These are phyloP conservation scores for Boeremia lycopersici DNA, from an alignment of 2,329 filamentous ascomycete genomes.

Conservation along the genomic window DNA sequence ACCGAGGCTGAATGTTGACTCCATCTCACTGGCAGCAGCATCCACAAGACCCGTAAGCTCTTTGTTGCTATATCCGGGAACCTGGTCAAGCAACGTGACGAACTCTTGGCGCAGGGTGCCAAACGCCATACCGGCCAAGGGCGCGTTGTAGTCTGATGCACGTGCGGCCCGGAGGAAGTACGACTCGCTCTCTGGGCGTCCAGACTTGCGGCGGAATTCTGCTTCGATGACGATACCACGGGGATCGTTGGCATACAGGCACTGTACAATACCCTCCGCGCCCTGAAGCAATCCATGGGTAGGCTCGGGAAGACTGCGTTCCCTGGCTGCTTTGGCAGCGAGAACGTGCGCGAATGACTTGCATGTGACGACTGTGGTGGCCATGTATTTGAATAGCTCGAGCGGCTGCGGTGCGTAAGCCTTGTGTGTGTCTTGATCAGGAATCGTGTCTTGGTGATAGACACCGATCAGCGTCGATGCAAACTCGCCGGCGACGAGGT, in stretches of 20 bases:
- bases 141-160: slow-evolving; percentile 24
- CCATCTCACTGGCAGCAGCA: slow-evolving; percentile 35
- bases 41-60: slow-evolving; percentile 33
- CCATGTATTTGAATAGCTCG: slow-evolving; percentile 77
- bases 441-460: slow-evolving; percentile 78
- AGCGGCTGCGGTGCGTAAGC: slow-evolving; percentile 60
- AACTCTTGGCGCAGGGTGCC: slow-evolving; percentile 56
- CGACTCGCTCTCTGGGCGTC: slow-evolving; percentile 75
- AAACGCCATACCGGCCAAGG: slow-evolving; percentile 15
- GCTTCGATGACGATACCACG: slow-evolving; percentile 76
- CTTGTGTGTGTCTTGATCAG: slow-evolving; percentile 52
- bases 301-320: slow-evolving; percentile 76
- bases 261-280: slow-evolving; percentile 77
- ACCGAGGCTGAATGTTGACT: slow-evolving; percentile 81
- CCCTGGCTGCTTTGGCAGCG: slow-evolving; percentile 73
- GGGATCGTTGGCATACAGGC: slow-evolving; percentile 60
- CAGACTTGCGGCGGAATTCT: slow-evolving; percentile 84
- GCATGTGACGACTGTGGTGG: slow-evolving; percentile 81
- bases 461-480: slow-evolving; percentile 74
- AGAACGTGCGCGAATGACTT: slow-evolving; percentile 77
- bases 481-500: slow-evolving; percentile 73
- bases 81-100: slow-evolving; percentile 71
- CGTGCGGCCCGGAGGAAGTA: slow-evolving; percentile 56
- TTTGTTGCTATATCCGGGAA: slow-evolving; percentile 57
- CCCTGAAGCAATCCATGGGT: slow-evolving; percentile 79